phyloP scores from a whole-genome alignment of 345 rosid species.

The Euclidium syriacum region DNA sequence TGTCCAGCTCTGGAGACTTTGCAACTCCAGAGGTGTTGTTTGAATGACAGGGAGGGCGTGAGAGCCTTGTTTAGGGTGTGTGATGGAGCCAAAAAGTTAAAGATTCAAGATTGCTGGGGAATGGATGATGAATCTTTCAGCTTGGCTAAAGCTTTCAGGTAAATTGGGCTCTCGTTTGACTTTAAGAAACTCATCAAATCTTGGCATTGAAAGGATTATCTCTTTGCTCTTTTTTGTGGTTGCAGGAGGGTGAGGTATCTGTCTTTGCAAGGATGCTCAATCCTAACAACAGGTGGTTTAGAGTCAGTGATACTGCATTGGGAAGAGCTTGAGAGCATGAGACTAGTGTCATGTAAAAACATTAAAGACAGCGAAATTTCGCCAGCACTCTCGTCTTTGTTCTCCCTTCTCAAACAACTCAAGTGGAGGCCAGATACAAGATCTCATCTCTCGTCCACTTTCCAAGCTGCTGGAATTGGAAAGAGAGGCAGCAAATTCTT shows the following conservation, averaged over 20 bases:
- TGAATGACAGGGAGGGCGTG: constrained; percentile 54
- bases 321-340: constrained; percentile 67
- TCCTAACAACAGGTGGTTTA: constrained; percentile 66
- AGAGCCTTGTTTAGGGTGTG: constrained; percentile 75
- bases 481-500: constrained; percentile 77
- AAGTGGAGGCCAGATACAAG: constrained; percentile 89
- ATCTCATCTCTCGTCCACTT: constrained; percentile 60
- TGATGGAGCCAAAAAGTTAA: constrained; percentile 52
- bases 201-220: too few relatives aligned
- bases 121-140: constrained; percentile 64
- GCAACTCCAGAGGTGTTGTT: constrained; percentile 61
- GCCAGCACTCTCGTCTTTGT: constrained; percentile 65
- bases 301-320: constrained; percentile 66
- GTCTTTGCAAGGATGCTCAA: constrained; percentile 77
- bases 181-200: too few relatives aligned
- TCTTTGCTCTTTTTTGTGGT: too few relatives aligned
- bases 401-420: constrained; percentile 71
- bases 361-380: constrained; percentile 70
- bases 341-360: constrained; percentile 61
- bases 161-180: constrained; percentile 9
- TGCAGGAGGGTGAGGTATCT: constrained; percentile 61
- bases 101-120: constrained; percentile 87
- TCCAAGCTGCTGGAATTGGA: constrained; percentile 62
- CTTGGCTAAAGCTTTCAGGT: constrained; percentile 70
- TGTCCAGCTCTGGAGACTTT: constrained; percentile 78